Percentiles rank a stretch among this genome's conserved stretches.
phyloP scores from a whole-genome alignment of 140 eudicot species.

The Anethum foeniculum region DNA sequence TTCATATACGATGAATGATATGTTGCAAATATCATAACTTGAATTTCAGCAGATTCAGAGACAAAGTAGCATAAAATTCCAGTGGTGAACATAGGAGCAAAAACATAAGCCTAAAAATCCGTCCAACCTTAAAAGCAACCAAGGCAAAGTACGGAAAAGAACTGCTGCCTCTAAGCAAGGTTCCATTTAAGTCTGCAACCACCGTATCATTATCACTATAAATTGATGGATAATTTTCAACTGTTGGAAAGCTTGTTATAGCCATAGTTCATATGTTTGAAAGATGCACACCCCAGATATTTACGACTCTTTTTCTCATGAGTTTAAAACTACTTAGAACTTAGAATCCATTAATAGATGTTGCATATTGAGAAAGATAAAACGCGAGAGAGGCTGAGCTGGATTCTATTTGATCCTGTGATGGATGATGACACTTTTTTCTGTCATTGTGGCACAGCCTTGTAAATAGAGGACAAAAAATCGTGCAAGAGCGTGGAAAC shows the following conservation, averaged over 20 bases:
- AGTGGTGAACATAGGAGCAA: constrained; percentile 37
- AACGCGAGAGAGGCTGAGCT: constrained; percentile 1
- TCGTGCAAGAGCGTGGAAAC: background rate
- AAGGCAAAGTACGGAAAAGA: constrained; percentile 61
- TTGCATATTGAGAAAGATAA: background rate
- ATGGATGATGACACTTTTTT: background rate
- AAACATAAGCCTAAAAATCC: constrained; percentile 36
- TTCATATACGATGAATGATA: too few species aligned
- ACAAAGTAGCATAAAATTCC: constrained; percentile 41
- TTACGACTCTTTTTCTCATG: background rate
- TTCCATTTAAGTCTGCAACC: constrained; percentile 59
- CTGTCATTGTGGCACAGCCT: too few species aligned
- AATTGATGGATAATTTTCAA: constrained; percentile 31
- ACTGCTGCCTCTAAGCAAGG: constrained; percentile 54
- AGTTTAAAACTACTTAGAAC: constrained; percentile 3
- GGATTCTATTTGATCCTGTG: background rate
- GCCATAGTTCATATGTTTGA: constrained; percentile 18
- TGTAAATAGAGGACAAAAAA: constrained; percentile 19
- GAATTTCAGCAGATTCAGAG: constrained; percentile 57
- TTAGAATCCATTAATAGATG: constrained; percentile 8
- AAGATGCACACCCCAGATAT: background rate
- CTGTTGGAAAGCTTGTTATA: constrained; percentile 19
- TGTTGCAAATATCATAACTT: constrained; percentile 46
- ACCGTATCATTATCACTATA: constrained; percentile 44
- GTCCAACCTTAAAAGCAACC: constrained; percentile 55